phyloP scores from a whole-genome alignment of 2,329 filamentous ascomycete genomes.

The Aspergillus fumigatus region DNA sequence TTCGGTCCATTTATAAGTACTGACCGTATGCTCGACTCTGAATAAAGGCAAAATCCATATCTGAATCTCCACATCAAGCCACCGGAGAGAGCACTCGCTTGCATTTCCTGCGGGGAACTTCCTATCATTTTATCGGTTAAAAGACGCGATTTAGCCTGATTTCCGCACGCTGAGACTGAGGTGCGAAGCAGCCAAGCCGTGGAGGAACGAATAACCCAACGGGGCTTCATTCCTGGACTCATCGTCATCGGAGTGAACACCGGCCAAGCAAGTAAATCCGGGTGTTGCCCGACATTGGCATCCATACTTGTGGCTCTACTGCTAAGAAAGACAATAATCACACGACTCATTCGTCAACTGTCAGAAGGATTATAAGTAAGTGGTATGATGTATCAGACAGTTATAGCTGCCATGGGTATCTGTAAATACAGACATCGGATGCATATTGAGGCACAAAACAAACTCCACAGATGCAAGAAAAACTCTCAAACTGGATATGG shows the following conservation, averaged over 20 bases:
- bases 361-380: background rate
- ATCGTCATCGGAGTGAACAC: background rate
- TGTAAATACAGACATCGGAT: slow-evolving; percentile 4
- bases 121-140: background rate
- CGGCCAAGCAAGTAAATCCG: background rate
- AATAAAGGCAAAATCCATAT: background rate
- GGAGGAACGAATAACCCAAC: background rate
- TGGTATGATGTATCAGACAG: background rate
- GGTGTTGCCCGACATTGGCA: background rate
- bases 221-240: background rate
- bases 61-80: background rate
- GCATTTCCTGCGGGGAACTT: background rate
- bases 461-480: background rate
- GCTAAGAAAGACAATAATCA: background rate
- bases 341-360: background rate
- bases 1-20: background rate
- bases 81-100: background rate
- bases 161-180: background rate
- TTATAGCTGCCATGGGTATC: slow-evolving; percentile 2
- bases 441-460: background rate
- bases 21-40: background rate
- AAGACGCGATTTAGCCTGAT: background rate
- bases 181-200: background rate
- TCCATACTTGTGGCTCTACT: background rate
- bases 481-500: background rate